Percentiles rank a stretch among this genome's conserved stretches.
Conservation (phyloP, 306 rosid species). For the Elaeagnus macrophylla region DNA sequence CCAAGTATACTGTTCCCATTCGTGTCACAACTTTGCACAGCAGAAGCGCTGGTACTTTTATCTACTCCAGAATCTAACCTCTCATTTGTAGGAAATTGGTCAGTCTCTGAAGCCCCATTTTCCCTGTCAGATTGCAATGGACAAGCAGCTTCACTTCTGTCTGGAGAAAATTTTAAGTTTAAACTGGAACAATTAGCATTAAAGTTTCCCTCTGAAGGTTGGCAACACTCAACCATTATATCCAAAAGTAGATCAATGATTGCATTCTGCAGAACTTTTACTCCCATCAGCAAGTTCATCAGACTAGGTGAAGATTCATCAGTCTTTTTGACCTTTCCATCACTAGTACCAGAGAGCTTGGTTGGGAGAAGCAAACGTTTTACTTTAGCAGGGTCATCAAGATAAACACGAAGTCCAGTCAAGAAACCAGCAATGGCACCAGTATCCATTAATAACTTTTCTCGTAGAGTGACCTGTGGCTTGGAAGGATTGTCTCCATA, state of each 20-base stretch:
- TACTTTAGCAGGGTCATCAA: conserved; percentile 97
- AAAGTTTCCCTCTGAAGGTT: conserved; percentile 76
- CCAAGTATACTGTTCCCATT: conserved; percentile 33
- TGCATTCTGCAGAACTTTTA: conserved; percentile 93
- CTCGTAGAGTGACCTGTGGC: conserved; percentile 92
- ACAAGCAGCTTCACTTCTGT: conserved; percentile 45
- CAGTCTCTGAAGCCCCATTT: conserved; percentile 52
- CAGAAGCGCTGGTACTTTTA: conserved; percentile 58
- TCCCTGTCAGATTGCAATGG: conserved; percentile 53
- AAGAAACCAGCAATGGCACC: conserved; percentile 98
- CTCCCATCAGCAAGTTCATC: conserved; percentile 99
- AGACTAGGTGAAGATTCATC: conserved; percentile 94
- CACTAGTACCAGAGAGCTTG: conserved; percentile 68
- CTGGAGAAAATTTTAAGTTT: conserved; percentile 55
- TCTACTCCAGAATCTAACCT: conserved; percentile 61
- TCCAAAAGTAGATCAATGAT: conserved; percentile 92
- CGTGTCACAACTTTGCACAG: conserved; percentile 84
- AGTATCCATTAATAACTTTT: conserved; percentile 91
- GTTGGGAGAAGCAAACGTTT: conserved; percentile 97
- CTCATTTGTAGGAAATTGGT: conserved; percentile 45
- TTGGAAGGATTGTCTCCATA: conserved; percentile 96
- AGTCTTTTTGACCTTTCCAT: conserved; percentile 63
- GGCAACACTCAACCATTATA: conserved; percentile 99
- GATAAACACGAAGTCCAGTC: conserved; percentile 98
- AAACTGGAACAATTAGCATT: conserved; percentile 46